phyloP scores from a whole-genome alignment of 164 flowering plant species.

The Magnolia kwangsiensis region DNA sequence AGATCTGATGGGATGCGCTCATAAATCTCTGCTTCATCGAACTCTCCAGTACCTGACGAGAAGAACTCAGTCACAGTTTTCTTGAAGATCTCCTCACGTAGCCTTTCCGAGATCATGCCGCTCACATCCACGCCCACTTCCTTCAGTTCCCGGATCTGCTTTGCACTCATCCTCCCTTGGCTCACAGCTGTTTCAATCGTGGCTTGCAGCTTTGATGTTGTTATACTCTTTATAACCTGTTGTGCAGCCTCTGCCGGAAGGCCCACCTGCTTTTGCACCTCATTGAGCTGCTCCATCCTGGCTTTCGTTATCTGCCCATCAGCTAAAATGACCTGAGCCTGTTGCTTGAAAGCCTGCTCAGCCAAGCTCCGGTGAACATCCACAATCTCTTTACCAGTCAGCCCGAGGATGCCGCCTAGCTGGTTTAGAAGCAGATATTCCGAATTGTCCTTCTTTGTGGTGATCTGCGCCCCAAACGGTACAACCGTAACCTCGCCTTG shows the following conservation, averaged over 20 bases:
- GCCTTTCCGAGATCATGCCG: slow-evolving; percentile 60
- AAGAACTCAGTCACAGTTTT: slow-evolving; percentile 83
- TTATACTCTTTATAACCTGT: slow-evolving; percentile 76
- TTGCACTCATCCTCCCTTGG: slow-evolving; percentile 68
- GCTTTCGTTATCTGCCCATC: slow-evolving; percentile 87
- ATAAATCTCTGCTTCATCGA: slow-evolving; percentile 81
- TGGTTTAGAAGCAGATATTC: slow-evolving; percentile 68
- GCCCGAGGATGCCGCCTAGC: slow-evolving; percentile 75
- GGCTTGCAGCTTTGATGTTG: slow-evolving; percentile 76
- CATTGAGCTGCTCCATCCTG: slow-evolving; percentile 67
- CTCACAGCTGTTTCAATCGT: slow-evolving; percentile 78
- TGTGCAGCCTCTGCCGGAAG: slow-evolving; percentile 73
- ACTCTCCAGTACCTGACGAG: slow-evolving; percentile 96
- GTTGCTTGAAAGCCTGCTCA: slow-evolving; percentile 76
- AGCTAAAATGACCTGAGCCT: slow-evolving; percentile 93
- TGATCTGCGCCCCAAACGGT: slow-evolving; percentile 67
- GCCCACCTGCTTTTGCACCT: slow-evolving; percentile 78
- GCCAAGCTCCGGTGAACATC: slow-evolving; percentile 75
- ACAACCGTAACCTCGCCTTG: slow-evolving; percentile 65
- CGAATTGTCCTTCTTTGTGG: slow-evolving; percentile 66
- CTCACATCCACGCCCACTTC: slow-evolving; percentile 66
- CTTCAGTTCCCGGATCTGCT: slow-evolving; percentile 83
- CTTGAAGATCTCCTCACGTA: slow-evolving; percentile 75
- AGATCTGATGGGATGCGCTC: slow-evolving; percentile 77
- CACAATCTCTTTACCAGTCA: slow-evolving; percentile 61